Conservation (phyloP, 805 yeast species). For the Starmerella bombicola region DNA sequence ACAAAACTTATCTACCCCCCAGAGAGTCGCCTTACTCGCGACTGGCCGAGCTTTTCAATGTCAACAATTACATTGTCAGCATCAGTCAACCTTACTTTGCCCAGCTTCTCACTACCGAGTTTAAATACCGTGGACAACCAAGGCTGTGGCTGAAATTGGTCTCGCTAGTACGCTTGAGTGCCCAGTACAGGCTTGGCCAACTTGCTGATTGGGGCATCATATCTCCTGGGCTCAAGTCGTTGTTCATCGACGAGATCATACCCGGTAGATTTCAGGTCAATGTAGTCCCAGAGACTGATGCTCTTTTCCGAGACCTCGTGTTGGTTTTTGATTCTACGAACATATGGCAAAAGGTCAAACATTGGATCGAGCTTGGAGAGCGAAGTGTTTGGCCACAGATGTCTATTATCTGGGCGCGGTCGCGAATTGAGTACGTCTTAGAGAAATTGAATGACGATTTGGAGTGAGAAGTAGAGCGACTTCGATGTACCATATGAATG, state of each 20-base stretch:
- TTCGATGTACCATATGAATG: too few species aligned
- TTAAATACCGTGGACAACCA: conserved; percentile 46
- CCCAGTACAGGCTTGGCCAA: conserved; percentile 72
- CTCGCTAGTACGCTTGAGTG: conserved; percentile 56
- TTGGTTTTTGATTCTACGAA: conserved; percentile 67
- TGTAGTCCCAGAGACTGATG: conserved; percentile 73
- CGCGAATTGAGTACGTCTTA: conserved; percentile 77
- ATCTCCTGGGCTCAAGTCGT: conserved; percentile 53
- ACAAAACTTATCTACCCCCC: conserved; percentile 31
- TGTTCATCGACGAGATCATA: conserved; percentile 78
- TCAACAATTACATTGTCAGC: conserved; percentile 82
- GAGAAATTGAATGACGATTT: conserved; percentile 50
- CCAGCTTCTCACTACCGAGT: conserved; percentile 71
- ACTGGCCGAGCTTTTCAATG: conserved; percentile 84
- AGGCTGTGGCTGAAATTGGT: conserved; percentile 34
- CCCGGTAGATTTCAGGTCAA: conserved; percentile 77
- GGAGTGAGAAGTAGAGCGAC: too few species aligned
- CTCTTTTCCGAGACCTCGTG: conserved; percentile 57
- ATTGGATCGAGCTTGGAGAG: conserved; percentile 87
- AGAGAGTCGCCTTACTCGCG: conserved; percentile 69
- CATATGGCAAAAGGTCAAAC: conserved; percentile 58
- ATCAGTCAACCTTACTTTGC: conserved; percentile 90
- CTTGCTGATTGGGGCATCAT: conserved; percentile 67
- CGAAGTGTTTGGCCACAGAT: conserved; percentile 85
- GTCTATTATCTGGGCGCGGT: conserved; percentile 73